phyloP scores from a whole-genome alignment of 208 protist genomes.

The Leishmania tarentolae region DNA sequence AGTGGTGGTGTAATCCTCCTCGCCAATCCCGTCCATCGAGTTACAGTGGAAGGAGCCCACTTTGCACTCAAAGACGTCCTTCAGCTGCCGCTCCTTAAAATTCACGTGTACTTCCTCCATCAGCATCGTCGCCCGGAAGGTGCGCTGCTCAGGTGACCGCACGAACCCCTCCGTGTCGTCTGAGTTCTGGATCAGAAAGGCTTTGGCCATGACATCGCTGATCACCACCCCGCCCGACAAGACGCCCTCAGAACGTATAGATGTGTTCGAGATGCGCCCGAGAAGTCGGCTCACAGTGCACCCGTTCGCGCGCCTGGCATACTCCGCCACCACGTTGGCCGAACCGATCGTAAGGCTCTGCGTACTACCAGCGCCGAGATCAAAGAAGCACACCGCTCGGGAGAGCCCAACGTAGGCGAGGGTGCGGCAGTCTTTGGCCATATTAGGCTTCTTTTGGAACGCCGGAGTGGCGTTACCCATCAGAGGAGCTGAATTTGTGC shows the following conservation, averaged over 20 bases:
- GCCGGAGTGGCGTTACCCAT: constrained; percentile 8
- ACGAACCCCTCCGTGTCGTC: constrained; percentile 35
- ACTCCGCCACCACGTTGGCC: constrained; percentile 41
- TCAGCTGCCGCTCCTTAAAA: constrained; percentile 90
- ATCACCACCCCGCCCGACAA: constrained; percentile 73
- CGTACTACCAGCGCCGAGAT: constrained; percentile 77
- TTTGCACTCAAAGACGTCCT: constrained; percentile 83
- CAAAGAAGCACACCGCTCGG: constrained; percentile 51
- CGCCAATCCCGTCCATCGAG: constrained; percentile 78
- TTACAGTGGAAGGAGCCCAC: constrained; percentile 39
- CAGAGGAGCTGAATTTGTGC: constrained; percentile 11
- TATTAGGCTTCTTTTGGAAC: constrained; percentile 7
- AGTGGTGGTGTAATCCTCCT: constrained; percentile 54
- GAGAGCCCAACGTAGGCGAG: constrained; percentile 48
- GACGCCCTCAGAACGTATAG: constrained; percentile 77
- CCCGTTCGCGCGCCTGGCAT: constrained; percentile 15
- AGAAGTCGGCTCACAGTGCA: constrained; percentile 35
- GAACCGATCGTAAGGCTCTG: constrained; percentile 62
- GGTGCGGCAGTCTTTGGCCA: constrained; percentile 12
- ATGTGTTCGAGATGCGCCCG: constrained; percentile 36
- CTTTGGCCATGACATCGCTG: constrained; percentile 42
- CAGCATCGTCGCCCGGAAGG: constrained; percentile 56
- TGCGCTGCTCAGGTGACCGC: constrained; percentile 65
- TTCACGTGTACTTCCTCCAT: constrained; percentile 58
- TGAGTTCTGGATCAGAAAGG: constrained; percentile 66